These are phyloP conservation scores for Falciphora oryzae DNA, from an alignment of 2,329 filamentous ascomycete species.

Conservation along the genomic window DNA sequence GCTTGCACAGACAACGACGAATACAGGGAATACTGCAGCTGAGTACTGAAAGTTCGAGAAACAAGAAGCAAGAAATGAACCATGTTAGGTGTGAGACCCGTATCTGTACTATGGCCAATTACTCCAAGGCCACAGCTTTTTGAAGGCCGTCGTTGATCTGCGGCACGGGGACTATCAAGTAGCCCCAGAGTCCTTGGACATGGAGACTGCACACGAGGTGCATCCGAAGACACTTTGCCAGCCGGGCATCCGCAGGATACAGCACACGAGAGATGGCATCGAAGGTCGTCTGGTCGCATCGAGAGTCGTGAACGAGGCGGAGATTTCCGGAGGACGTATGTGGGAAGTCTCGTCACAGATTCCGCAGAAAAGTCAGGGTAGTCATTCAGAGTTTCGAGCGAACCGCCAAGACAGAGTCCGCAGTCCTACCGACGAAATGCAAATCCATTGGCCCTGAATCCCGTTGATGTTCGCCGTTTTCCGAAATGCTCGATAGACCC, in stretches of 20 bases:
- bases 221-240: slow-evolving; percentile 50
- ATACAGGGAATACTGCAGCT: too few relatives aligned
- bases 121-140: slow-evolving; percentile 56
- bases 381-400: slow-evolving; percentile 9
- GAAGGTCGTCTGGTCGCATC: background rate
- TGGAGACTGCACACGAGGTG: slow-evolving; percentile 29
- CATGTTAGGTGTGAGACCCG: slow-evolving; percentile 49
- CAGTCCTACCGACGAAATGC: slow-evolving; percentile 10
- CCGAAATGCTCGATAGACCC: slow-evolving; percentile 11
- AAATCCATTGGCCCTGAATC: slow-evolving; percentile 10
- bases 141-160: slow-evolving; percentile 53
- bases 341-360: too few relatives aligned
- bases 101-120: slow-evolving; percentile 58
- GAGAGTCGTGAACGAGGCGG: background rate
- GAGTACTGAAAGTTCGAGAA: too few relatives aligned
- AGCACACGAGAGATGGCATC: slow-evolving; percentile 2
- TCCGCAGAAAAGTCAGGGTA: slow-evolving; percentile 4
- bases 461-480: slow-evolving; percentile 10
- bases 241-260: slow-evolving; percentile 29
- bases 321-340: too few relatives aligned
- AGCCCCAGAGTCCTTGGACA: slow-evolving; percentile 51
- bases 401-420: slow-evolving; percentile 1
- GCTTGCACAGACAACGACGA: too few relatives aligned
- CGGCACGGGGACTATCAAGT: slow-evolving; percentile 54
- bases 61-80: background rate